A percentile compares a stretch with the other conserved stretches of the same genome.
Evolutionary conservation across 768 basidiomycete genomes (phyloP).

Genomic region (Phylloporus arenicola): DNA sequence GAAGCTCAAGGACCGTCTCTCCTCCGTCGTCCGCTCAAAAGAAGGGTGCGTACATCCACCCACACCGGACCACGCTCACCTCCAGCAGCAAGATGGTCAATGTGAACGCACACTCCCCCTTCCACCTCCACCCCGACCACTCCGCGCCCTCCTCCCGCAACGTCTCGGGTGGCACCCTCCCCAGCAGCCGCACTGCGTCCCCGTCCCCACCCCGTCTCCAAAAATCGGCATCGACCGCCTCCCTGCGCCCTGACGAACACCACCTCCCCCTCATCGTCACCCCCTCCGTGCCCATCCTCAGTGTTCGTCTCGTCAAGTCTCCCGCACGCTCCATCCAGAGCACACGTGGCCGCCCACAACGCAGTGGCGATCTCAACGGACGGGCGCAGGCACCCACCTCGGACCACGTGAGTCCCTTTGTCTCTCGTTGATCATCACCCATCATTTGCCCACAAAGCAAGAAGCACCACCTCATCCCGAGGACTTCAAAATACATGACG

Average conservation of each 20-base stretch:
- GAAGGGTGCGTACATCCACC: conserved; percentile 43
- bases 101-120: conserved; percentile 53
- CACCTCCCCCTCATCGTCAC: conserved; percentile 3
- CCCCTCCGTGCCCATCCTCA: conserved; percentile 12
- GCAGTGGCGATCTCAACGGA: conserved; percentile 7
- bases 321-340: background rate
- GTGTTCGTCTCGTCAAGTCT: conserved; percentile 23
- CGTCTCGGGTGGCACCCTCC: conserved; percentile 28
- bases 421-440: conserved; percentile 4
- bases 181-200: conserved; percentile 17
- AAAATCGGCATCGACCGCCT: conserved; percentile 19
- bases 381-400: background rate
- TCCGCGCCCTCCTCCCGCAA: conserved; percentile 30
- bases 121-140: conserved; percentile 40
- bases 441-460: conserved; percentile 1
- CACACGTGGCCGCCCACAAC: conserved; percentile 22
- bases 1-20: conserved; percentile 45
- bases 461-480: conserved; percentile 19
- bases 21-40: conserved; percentile 53
- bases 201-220: conserved; percentile 20
- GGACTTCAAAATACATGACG: conserved; percentile 26
- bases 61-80: background rate
- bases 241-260: conserved; percentile 15
- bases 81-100: conserved; percentile 63
- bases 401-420: conserved; percentile 12